A percentile compares a stretch with the other conserved stretches of the same genome.
Evolutionary conservation across 495 filamentous ascomycete species (phyloP).

Genomic region (Podospora pseudoanserina): DNA sequence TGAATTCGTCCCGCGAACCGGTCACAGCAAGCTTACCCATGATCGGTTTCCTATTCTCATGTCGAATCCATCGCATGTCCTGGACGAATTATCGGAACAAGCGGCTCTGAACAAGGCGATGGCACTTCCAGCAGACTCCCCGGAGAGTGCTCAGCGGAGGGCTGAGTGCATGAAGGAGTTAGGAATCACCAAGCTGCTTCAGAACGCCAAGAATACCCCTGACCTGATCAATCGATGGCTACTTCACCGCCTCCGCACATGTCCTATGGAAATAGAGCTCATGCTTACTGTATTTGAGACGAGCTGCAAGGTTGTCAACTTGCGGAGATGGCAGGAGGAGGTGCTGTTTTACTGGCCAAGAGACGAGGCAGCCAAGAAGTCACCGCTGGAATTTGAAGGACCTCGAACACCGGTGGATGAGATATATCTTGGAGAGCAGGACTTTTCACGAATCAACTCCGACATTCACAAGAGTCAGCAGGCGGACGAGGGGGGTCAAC

Average conservation of each 20-base stretch:
- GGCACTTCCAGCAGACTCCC: constrained; percentile 25
- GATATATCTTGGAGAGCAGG: constrained; percentile 14
- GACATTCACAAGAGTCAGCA: not conserved
- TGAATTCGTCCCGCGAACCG: constrained; percentile 9
- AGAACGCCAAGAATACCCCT: constrained; percentile 32
- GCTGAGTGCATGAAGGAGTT: constrained; percentile 35
- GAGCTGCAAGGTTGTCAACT: constrained; percentile 35
- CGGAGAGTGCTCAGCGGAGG: constrained; percentile 18
- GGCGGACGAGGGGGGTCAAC: not conserved
- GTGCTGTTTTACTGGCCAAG: constrained; percentile 43
- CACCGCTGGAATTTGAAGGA: constrained; percentile 23
- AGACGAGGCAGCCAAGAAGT: constrained; percentile 34
- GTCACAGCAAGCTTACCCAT: constrained; percentile 18
- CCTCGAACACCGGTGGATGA: constrained; percentile 22
- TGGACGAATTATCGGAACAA: constrained; percentile 22
- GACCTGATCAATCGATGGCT: constrained; percentile 49
- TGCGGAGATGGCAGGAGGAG: constrained; percentile 45
- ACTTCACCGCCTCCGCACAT: constrained; percentile 43
- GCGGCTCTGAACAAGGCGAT: constrained; percentile 24
- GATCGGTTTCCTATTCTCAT: constrained; percentile 33
- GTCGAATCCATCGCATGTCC: constrained; percentile 33
- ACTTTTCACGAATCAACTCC: constrained; percentile 16
- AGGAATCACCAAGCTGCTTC: constrained; percentile 31
- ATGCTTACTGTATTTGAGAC: constrained; percentile 37
- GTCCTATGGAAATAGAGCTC: constrained; percentile 42